These are phyloP conservation scores for Pichia nakasei DNA, from an alignment of 805 yeast genomes.

Conservation along the genomic window DNA sequence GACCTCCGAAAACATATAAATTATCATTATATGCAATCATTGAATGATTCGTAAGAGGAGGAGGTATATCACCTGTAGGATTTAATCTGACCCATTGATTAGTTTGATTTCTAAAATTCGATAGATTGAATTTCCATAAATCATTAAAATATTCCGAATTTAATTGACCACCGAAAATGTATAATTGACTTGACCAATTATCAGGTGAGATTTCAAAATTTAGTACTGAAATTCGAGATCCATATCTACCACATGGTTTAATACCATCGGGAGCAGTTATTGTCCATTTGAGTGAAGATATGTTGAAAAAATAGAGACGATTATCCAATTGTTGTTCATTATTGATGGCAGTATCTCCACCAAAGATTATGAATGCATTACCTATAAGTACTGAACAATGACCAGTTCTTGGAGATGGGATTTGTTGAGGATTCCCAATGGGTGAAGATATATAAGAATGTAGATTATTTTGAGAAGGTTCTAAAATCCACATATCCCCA, in stretches of 20 bases:
- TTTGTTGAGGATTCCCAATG: conserved; percentile 63
- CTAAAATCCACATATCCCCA: conserved; percentile 91
- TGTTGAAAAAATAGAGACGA: conserved; percentile 78
- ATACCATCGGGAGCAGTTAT: conserved; percentile 64
- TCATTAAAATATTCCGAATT: conserved; percentile 76
- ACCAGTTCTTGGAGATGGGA: conserved; percentile 95
- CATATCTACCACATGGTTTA: conserved; percentile 88
- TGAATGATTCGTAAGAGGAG: conserved; percentile 85
- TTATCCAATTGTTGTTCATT: conserved; percentile 74
- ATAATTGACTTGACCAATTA: conserved; percentile 43
- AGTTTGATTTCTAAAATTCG: conserved; percentile 72
- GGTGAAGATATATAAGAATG: conserved; percentile 35
- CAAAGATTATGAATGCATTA: conserved; percentile 89
- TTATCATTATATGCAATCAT: conserved; percentile 74
- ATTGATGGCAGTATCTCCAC: conserved; percentile 84
- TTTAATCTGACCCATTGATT: conserved; percentile 76
- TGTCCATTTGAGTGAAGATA: conserved; percentile 70
- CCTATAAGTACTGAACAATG: conserved; percentile 90
- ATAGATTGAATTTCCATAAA: conserved; percentile 76
- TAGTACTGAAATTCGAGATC: conserved; percentile 80
- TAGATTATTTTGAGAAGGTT: conserved; percentile 28
- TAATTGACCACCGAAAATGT: conserved; percentile 91
- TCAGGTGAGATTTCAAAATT: conserved; percentile 40
- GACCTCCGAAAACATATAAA: conserved; percentile 86
- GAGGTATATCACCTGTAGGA: conserved; percentile 44